Evolutionary conservation across 495 filamentous ascomycete species (phyloP), one percentile per base, ranked within the genome.

Genomic region (Penicillium arizonense): DNA sequence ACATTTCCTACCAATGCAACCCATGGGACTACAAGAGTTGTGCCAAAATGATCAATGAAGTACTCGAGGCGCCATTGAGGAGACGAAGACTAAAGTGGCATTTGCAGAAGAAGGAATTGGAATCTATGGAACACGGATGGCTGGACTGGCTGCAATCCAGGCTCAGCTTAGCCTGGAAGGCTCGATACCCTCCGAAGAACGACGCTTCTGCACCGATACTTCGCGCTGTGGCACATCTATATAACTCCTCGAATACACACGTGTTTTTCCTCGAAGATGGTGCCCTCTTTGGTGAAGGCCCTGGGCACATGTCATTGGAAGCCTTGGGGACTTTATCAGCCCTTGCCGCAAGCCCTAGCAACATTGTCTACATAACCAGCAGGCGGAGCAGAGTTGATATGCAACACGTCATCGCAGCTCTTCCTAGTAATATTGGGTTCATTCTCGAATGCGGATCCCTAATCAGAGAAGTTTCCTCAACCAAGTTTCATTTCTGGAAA

Each of bases 11-110:
- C 81, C 12, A 78, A 87, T 39, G 61, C 49, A 96, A 96, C 59
- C 91, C 91, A 14, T 96, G 91, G 91, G 87, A 95, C 64, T 91
- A 93, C 68, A 81, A 82, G 12, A 79, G 86, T 59, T 91, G 88
- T 58, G 89, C 91, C 30, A 78, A 88, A 4, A 86, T 89, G 11
- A 89, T 96, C 71, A 83, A 84, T 50, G 72, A 68, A 20, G 88
- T 89, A 5, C 76, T 96, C 10, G 86, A 87, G 60, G 94, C 94
- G 89, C 68, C 70, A 3, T 76, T 80, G 78, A 79, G 39, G 87
- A 93, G 62, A 89, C 86, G 69, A 67, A 81, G 52, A 66, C 71
- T 23, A 81, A 91, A 7, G 26, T 30, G 26, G 26, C 26, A 7
- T 3, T 1, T 1, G 8, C 26, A 30, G 8, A 30, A 30, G 26